phyloP scores from a whole-genome alignment of 768 basidiomycete genomes.

The Mycena filopes region DNA sequence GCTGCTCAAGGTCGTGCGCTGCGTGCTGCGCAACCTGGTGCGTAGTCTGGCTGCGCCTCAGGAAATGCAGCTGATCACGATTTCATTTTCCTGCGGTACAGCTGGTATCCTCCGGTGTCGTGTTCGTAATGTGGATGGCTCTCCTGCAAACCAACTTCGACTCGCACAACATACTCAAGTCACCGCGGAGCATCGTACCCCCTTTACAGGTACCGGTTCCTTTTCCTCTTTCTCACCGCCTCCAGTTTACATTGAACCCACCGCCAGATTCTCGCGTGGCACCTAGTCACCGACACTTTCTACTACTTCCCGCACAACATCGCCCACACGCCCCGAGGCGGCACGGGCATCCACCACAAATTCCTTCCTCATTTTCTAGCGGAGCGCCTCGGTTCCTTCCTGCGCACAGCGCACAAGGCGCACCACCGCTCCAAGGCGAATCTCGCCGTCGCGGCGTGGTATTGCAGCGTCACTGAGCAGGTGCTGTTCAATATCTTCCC shows the following conservation, averaged over 20 bases:
- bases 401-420: conserved; percentile 20
- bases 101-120: conserved; percentile 9
- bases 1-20: conserved; percentile 7
- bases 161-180: conserved; percentile 10
- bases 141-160: conserved; percentile 23
- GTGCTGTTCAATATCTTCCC: conserved; percentile 22
- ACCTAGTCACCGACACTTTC: conserved; percentile 19
- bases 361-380: conserved; percentile 15
- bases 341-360: conserved; percentile 24
- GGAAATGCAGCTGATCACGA: too few species aligned
- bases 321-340: conserved; percentile 15
- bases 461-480: conserved; percentile 20
- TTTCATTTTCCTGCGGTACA: background rate
- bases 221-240: background rate
- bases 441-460: conserved; percentile 25
- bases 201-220: conserved; percentile 9
- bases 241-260: background rate
- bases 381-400: conserved; percentile 4
- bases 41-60: background rate
- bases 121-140: conserved; percentile 20
- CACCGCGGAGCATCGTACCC: conserved; percentile 14
- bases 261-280: conserved; percentile 14
- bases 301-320: conserved; percentile 22
- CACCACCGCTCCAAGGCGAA: conserved; percentile 23
- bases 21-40: conserved; percentile 18